Evolutionary conservation across 148 eudicot genomes (phyloP).

Genomic region (Vaccinium myrtillus): DNA sequence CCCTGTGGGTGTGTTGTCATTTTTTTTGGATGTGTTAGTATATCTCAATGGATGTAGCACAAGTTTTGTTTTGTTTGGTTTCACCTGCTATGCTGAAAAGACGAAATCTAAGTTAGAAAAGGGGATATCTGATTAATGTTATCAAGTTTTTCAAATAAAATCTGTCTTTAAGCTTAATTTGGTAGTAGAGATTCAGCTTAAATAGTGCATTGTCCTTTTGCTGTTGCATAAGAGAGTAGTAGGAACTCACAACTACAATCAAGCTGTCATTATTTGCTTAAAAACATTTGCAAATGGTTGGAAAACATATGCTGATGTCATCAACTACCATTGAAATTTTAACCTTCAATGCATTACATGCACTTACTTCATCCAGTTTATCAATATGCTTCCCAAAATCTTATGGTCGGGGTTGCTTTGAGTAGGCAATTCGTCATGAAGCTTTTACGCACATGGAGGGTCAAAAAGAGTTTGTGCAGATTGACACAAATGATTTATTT

Average conservation of each 20-base stretch:
- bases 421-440: conserved; percentile 95
- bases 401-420: conserved; percentile 4
- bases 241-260: neutral
- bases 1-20: neutral
- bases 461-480: conserved; percentile 89
- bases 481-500: conserved; percentile 84
- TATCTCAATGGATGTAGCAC: neutral
- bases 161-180: neutral
- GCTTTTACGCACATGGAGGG: conserved; percentile 97
- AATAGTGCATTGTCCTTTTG: neutral
- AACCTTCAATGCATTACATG: neutral
- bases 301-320: neutral
- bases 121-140: neutral
- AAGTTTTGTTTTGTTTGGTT: conserved; percentile 7
- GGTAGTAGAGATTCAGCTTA: neutral
- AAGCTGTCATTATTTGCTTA: neutral
- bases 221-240: neutral
- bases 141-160: conserved; percentile 5
- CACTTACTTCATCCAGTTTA: neutral
- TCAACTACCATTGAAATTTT: neutral
- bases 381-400: conserved; percentile 10
- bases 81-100: neutral
- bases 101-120: neutral
- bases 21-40: neutral
- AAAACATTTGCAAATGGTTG: neutral